Conservation (phyloP, 2,329 filamentous ascomycete genomes). For the Colletotrichum tropicale region DNA sequence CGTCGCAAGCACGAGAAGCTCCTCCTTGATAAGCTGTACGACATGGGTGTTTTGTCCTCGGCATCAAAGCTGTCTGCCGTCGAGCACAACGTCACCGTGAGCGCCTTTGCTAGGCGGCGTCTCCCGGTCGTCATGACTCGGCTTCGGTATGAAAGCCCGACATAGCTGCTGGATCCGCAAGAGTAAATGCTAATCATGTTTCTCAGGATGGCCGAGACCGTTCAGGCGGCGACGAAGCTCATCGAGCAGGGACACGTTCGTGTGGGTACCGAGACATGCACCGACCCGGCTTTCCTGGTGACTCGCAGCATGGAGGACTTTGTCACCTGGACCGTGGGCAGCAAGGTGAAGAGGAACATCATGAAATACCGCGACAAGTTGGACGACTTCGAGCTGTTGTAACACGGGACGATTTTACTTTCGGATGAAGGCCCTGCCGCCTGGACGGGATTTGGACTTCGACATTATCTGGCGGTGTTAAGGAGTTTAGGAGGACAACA, state of each 20-base stretch:
- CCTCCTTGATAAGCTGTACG: constrained; percentile 88
- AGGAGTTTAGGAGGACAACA: constrained; percentile 8
- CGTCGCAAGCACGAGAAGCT: constrained; percentile 86
- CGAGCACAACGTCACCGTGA: constrained; percentile 88
- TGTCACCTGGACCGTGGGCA: constrained; percentile 93
- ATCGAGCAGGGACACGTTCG: constrained; percentile 95
- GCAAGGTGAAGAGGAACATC: constrained; percentile 96
- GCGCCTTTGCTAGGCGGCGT: constrained; percentile 82
- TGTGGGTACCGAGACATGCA: constrained; percentile 88
- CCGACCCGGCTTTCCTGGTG: constrained; percentile 88
- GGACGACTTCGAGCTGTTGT: constrained; percentile 93
- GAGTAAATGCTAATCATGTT: not conserved
- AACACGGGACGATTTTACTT: constrained; percentile 30
- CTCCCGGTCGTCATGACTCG: constrained; percentile 91
- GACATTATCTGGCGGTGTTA: constrained; percentile 9
- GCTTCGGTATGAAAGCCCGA: constrained; percentile 50
- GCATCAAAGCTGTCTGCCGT: constrained; percentile 82
- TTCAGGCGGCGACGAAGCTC: constrained; percentile 83
- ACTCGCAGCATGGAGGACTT: constrained; percentile 93
- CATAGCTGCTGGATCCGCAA: not conserved
- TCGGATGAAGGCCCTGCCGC: constrained; percentile 9
- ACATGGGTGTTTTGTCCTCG: constrained; percentile 84
- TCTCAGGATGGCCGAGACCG: constrained; percentile 80
- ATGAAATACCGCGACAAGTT: constrained; percentile 94
- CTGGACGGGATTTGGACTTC: not conserved